Evolutionary conservation across 768 basidiomycete species (phyloP).

Genomic region (Cystofilobasidium bisporidii): DNA sequence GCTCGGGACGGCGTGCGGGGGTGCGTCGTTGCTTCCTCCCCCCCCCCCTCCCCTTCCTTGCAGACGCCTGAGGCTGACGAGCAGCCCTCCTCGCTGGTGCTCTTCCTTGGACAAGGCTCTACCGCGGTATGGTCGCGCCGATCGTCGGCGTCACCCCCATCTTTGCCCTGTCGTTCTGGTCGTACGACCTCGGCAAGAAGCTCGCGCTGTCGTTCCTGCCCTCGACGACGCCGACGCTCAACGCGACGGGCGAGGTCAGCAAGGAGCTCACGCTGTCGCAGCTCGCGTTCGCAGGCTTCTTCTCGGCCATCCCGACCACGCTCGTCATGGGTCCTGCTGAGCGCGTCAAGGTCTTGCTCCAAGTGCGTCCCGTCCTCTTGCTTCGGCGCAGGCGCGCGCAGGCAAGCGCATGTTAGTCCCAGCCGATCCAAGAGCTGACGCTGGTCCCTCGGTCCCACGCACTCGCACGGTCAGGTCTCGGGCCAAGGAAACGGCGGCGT

Average conservation of each 20-base stretch:
- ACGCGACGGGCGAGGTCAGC: slow-evolving; percentile 52
- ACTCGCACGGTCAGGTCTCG: slow-evolving; percentile 52
- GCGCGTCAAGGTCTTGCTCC: slow-evolving; percentile 88
- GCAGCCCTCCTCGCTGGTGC: slow-evolving; percentile 1
- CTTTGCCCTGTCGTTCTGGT: slow-evolving; percentile 80
- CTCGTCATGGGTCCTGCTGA: slow-evolving; percentile 92
- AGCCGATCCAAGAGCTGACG: too few species aligned
- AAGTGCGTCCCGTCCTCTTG: slow-evolving; percentile 46
- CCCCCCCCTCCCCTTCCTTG: not conserved
- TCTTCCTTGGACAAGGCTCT: slow-evolving; percentile 34
- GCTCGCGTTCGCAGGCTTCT: slow-evolving; percentile 83
- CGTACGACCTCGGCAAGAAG: slow-evolving; percentile 80
- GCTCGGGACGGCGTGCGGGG: slow-evolving; percentile 84
- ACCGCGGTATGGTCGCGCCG: slow-evolving; percentile 67
- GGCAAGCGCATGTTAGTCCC: not conserved
- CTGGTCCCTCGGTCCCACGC: not conserved
- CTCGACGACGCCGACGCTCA: slow-evolving; percentile 48
- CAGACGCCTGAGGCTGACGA: too few species aligned
- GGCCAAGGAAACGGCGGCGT: slow-evolving; percentile 67
- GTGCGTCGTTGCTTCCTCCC: slow-evolving; percentile 43
- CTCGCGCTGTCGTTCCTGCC: slow-evolving; percentile 48
- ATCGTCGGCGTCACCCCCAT: slow-evolving; percentile 92
- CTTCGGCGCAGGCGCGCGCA: not conserved
- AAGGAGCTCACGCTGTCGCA: slow-evolving; percentile 60
- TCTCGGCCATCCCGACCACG: slow-evolving; percentile 86